Percentiles rank a stretch among this genome's conserved stretches.
These are phyloP conservation scores for Fusarium austroafricanum DNA, from an alignment of 2,329 filamentous ascomycete species.

Conservation along the genomic window DNA sequence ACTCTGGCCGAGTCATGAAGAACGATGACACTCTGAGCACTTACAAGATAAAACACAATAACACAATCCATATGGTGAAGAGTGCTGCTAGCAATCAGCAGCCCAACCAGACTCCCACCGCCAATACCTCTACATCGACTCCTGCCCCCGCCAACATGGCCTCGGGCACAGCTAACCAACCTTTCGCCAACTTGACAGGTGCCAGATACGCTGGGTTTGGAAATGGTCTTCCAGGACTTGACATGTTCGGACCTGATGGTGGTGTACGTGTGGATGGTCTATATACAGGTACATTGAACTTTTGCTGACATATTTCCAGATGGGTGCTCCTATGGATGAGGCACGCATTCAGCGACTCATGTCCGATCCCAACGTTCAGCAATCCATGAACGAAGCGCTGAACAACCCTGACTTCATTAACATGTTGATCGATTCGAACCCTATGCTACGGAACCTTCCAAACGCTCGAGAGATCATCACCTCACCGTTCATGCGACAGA, in stretches of 20 bases:
- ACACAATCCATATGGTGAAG: constrained; percentile 97
- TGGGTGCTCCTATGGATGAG: constrained; percentile 86
- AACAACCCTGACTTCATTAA: constrained; percentile 95
- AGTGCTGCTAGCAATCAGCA: constrained; percentile 87
- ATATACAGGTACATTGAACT: background rate
- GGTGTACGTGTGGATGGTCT: constrained; percentile 72
- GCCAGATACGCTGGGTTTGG: constrained; percentile 90
- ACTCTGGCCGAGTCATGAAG: constrained; percentile 96
- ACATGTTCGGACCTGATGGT: constrained; percentile 93
- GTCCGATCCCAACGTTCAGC: constrained; percentile 86
- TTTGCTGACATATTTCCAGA: constrained; percentile 63
- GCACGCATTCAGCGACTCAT: constrained; percentile 88
- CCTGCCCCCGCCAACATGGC: constrained; percentile 79
- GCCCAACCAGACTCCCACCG: constrained; percentile 42
- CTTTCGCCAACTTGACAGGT: constrained; percentile 88
- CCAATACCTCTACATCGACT: constrained; percentile 56
- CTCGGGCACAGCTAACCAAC: constrained; percentile 86
- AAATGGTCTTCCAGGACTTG: constrained; percentile 85
- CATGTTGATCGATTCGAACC: constrained; percentile 93
- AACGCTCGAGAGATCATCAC: constrained; percentile 86
- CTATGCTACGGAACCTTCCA: constrained; percentile 79
- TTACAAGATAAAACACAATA: constrained; percentile 96
- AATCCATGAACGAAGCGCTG: constrained; percentile 92
- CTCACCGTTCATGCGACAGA: constrained; percentile 87
- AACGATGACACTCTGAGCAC: constrained; percentile 85